Evolutionary conservation across 139 green algal species (phyloP), one percentile per base, ranked within the genome.

Genomic region (Zygnema circumcarinatum): DNA sequence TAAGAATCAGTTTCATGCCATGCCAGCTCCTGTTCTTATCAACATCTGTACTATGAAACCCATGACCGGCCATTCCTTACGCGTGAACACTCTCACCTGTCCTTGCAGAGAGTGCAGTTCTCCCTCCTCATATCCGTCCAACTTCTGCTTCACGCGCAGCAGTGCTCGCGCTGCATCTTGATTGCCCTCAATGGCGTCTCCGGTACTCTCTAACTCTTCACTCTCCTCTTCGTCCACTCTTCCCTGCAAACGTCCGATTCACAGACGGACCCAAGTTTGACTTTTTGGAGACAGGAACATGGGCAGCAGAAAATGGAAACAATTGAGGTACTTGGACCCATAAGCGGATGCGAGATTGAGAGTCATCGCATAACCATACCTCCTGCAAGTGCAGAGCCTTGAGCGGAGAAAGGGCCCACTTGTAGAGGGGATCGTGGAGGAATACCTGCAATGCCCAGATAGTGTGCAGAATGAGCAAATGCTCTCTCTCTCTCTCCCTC

Each of bases 361-460:
- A n/a, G n/a, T n/a, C n/a, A n/a, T n/a, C n/a, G n/a, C n/a, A n/a
- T n/a, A 62, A 74, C 32, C 21, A 32, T 33, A 87, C 85, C 67
- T 82, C 67, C 67, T 91, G 86, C 16, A 73, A 75, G 29, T 87
- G 86, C 1, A 88, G 40, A 11, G 86, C 86, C 42, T 91, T 91
- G 42, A 91, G 68, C 2, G 86, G 86, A 1, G 79, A 88, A 54
- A 91, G 32, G 11, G 86, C 86, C 95, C 96, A 99, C 76, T 92
- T 94, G 92, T 96, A 97, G 41, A 98, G 94, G 0, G 96, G 96
- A 89, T 99, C 96, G 85, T 98, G 95, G 1, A 98, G 94, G 85
- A 99, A 96, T 36, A 90, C 84, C 83, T 88, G 68, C 81, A 81
- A 86, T n/a, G n/a, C n/a, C n/a, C n/a, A n/a, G n/a, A n/a, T n/a